These are phyloP conservation scores for Pseudogymnoascus verrucosus DNA, from an alignment of 2,329 filamentous ascomycete species.

Conservation along the genomic window DNA sequence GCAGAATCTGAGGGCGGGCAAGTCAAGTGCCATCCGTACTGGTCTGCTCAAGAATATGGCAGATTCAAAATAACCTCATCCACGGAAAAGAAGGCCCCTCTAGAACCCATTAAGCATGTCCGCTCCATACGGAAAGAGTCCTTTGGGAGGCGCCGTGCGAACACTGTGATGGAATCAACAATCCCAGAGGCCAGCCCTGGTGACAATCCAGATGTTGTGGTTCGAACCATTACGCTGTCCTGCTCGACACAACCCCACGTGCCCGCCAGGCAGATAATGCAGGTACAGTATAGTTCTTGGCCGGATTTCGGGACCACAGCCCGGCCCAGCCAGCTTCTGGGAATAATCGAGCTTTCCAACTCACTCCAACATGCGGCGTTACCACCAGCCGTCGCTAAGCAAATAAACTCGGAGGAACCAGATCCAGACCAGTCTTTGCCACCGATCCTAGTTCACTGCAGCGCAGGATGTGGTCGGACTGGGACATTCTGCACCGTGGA, in stretches of 20 bases:
- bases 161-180: conserved; percentile 42
- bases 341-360: conserved; percentile 82
- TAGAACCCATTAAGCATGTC: conserved; percentile 51
- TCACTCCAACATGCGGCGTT: conserved; percentile 52
- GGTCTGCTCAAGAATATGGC: conserved; percentile 73
- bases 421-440: conserved; percentile 45
- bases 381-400: conserved; percentile 26
- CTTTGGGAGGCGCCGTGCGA: conserved; percentile 42
- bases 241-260: conserved; percentile 72
- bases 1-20: conserved; percentile 90
- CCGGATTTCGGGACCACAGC: conserved; percentile 93
- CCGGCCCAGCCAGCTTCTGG: conserved; percentile 77
- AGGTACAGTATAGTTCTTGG: conserved; percentile 93
- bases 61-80: conserved; percentile 65
- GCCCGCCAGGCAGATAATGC: conserved; percentile 84
- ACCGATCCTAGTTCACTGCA: conserved; percentile 89
- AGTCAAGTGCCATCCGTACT: conserved; percentile 91
- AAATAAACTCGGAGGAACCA: conserved; percentile 50
- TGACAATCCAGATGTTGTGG: conserved; percentile 67
- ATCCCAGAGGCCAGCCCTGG: conserved; percentile 27
- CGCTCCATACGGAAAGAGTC: conserved; percentile 29
- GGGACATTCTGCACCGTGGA: conserved; percentile 96
- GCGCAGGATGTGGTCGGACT: conserved; percentile 88
- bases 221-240: conserved; percentile 79
- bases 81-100: conserved; percentile 72